A percentile compares a stretch with the other conserved stretches of the same genome.
phyloP scores from a whole-genome alignment of 2,329 filamentous ascomycete genomes.

The Phyllachora maydis region DNA sequence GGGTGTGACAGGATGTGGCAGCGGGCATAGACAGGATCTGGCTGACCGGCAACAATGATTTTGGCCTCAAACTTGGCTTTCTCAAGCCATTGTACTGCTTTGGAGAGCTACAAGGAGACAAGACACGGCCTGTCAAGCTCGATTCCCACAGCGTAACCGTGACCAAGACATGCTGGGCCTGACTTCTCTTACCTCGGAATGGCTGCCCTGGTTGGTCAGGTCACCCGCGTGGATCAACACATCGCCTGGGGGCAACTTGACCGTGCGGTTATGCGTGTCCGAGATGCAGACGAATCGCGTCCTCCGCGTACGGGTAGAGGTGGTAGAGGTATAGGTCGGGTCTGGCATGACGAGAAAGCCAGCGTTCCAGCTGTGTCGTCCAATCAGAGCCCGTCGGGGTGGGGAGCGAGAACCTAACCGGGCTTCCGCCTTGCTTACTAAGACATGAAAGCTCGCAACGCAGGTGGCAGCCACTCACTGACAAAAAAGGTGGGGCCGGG shows the following conservation, averaged over 20 bases:
- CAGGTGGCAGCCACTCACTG: no score
- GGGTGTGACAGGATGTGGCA: no score
- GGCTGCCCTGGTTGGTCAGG: conserved; percentile 51
- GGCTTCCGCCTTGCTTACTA: background rate
- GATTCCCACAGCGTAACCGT: no score
- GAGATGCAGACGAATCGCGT: conserved; percentile 57
- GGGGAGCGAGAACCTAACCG: no score
- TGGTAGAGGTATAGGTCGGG: no score
- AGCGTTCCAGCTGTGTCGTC: no score
- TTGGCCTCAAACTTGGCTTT: conserved; percentile 47
- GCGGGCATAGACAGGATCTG: no score
- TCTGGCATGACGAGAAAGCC: no score
- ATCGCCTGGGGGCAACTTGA: conserved; percentile 49
- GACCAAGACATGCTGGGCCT: no score
- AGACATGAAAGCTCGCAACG: conserved; percentile 1
- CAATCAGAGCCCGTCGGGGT: background rate
- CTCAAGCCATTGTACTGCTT: conserved; percentile 45
- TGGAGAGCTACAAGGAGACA: conserved; percentile 28
- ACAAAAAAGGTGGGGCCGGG: no score
- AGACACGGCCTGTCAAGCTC: no score
- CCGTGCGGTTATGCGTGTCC: conserved; percentile 50
- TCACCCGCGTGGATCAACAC: conserved; percentile 61
- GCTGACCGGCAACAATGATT: conserved; percentile 48
- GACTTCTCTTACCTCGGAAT: conserved; percentile 26
- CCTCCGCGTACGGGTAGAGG: conserved; percentile 13